A percentile compares a stretch with the other conserved stretches of the same genome.
Conservation (phyloP, 2,329 filamentous ascomycete genomes). For the Claviceps arundinis region DNA sequence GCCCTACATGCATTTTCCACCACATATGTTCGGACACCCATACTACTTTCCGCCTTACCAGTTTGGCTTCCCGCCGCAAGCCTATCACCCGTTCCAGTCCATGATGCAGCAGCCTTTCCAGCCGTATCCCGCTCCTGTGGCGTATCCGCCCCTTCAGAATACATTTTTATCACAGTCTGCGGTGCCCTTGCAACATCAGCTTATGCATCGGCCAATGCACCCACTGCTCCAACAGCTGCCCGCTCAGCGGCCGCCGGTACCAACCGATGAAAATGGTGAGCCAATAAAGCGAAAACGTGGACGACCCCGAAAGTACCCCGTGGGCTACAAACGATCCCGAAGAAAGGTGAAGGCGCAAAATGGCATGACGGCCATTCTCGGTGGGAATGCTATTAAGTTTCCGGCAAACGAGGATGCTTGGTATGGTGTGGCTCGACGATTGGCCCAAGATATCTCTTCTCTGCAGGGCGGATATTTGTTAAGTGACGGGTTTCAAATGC, state of each 20-base stretch:
- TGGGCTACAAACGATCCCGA: slow-evolving; percentile 4
- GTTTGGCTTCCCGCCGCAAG: slow-evolving; percentile 2
- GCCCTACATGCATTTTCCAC: neutral
- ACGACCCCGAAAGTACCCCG: slow-evolving; percentile 10
- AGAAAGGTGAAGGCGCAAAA: slow-evolving; percentile 5
- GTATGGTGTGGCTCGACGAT: slow-evolving; percentile 6
- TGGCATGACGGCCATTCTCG: slow-evolving; percentile 4
- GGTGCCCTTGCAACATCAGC: slow-evolving; percentile 1
- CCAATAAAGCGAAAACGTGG: slow-evolving; percentile 11
- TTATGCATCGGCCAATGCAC: neutral
- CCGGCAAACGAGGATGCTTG: slow-evolving; percentile 9
- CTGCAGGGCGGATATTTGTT: slow-evolving; percentile 6
- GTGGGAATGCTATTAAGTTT: slow-evolving; percentile 1
- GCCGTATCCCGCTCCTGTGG: slow-evolving; percentile 1
- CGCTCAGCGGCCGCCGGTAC: neutral
- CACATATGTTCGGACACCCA: slow-evolving; percentile 3
- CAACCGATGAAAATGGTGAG: neutral
- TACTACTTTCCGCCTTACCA: slow-evolving; percentile 2
- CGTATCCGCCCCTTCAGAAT: slow-evolving; percentile 2
- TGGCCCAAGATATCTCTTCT: slow-evolving; percentile 6
- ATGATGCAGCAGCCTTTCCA: slow-evolving; percentile 5
- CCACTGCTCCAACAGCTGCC: slow-evolving; percentile 2
- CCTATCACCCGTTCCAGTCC: slow-evolving; percentile 4
- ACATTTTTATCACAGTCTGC: slow-evolving; percentile 2
- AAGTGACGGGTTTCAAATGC: slow-evolving; percentile 2